Evolutionary conservation across 176 grass and related monocot species (phyloP), one percentile per base, ranked within the genome.

Genomic region (Alopecurus myosuroides): DNA sequence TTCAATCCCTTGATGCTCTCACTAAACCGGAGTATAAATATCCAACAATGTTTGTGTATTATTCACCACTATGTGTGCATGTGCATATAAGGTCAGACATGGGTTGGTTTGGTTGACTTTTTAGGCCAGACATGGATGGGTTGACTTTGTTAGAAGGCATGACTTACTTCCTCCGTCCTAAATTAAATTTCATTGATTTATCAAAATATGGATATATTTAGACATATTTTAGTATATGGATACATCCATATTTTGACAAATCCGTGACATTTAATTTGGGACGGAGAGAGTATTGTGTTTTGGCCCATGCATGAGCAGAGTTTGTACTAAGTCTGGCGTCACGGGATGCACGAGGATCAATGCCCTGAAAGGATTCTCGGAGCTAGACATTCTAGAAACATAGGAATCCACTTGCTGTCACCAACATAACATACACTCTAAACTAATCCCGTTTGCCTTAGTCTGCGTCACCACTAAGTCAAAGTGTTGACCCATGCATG

Each of bases 401-500:
- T 6, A 20, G 13, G 39, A 40, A 11, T 22, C 77, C 30, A n/a
- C 17, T 83, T 7, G 4, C 17, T 86, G 41, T 74, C 77, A 51
- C 77, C 71, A 86, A 29, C 17, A 74, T 46, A 57, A 41, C 8
- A 49, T 74, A 12, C 39, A 61, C n/a, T 70, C 17, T 9, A 17
- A 37, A 49, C 51, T 40, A 83, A 51, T 78, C 39, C 13, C 39
- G 11, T 78, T 11, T 20, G 48, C 23, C 70, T n/a, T 78, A 78
- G 17, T 78, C 11, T 23, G 5, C n/a, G 33, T 70, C 71, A 18
- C 3, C 3, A n/a, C n/a, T n/a, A 15, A 11, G 51, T 9, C 56
- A 62, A 14, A 78, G 20, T 63, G 77, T 87, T 82, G 79, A 82
- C 61, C 76, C 63, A 62, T 62, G 41, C 48, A 76, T 25, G 11